Percentiles rank a stretch among this genome's conserved stretches.
Evolutionary conservation across 1,284 basidiomycete genomes (phyloP).

Genomic region (Irpex sp.): DNA sequence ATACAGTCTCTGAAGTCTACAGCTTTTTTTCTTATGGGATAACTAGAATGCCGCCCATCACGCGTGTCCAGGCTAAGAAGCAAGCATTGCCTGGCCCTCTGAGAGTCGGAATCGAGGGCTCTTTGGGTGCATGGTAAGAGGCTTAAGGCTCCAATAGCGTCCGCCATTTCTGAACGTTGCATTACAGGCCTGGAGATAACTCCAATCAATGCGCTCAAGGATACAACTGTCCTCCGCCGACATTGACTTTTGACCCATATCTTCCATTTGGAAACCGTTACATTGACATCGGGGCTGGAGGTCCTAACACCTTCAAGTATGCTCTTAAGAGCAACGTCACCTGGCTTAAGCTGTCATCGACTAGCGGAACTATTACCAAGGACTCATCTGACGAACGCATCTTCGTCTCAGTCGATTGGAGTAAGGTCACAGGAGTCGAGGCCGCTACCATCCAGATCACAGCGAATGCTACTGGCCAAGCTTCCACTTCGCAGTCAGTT

Average conservation of each 20-base stretch:
- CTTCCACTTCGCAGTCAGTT: conserved; percentile 33
- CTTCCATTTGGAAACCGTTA: conserved; percentile 49
- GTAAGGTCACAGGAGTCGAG: conserved; percentile 39
- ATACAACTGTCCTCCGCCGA: conserved; percentile 50
- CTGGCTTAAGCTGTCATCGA: conserved; percentile 50
- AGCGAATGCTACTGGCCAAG: conserved; percentile 39
- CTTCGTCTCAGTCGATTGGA: conserved; percentile 61
- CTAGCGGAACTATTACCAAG: conserved; percentile 47
- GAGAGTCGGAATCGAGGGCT: conserved; percentile 59
- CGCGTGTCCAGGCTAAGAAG: conserved; percentile 53
- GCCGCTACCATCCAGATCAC: conserved; percentile 44
- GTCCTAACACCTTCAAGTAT: conserved; percentile 55
- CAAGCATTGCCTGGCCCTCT: conserved; percentile 56
- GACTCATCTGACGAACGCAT: conserved; percentile 51
- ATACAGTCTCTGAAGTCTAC: background rate
- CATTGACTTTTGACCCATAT: conserved; percentile 51
- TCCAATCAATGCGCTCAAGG: conserved; percentile 46
- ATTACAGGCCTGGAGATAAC: conserved; percentile 57
- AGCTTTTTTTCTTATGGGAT: background rate
- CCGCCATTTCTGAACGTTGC: background rate
- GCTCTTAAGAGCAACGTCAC: conserved; percentile 45
- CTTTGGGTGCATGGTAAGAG: conserved; percentile 51
- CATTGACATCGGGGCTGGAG: conserved; percentile 61
- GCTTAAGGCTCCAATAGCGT: background rate
- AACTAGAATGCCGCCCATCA: conserved; percentile 51